Base-by-base conservation (phyloP, 176 grass and related monocot genomes). In the Aegilops longissima region DNA sequence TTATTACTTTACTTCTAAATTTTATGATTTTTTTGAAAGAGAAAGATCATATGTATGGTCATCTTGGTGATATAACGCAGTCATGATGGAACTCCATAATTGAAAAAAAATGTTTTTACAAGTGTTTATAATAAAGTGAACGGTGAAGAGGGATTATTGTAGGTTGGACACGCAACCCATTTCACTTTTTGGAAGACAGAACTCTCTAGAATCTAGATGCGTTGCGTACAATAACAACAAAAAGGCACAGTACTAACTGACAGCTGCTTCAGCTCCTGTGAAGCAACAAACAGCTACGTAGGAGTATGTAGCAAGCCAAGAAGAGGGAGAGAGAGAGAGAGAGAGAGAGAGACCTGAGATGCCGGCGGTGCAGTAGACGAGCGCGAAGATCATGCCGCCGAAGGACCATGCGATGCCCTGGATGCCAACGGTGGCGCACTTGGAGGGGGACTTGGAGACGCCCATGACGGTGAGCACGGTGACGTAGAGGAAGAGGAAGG, bases 401-500 rank as follows among this genome's bases (percentile, higher is more conserved):
- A 98, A 95, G 85, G 95, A 90, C 95, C 91, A 97, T 5, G 93
- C 95, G 87, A 97, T 97, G 61, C 94, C 94, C 77, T 97, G 94
- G 84, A 97, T 85, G 54, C 94, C 94, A 67, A 97, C 92, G 65
- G 93, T 97, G 47, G 84, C 82, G 82, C 95, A 97, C 84, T 91
- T 95, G 89, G 78, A 88, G 33, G 2, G 12, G 79, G 91, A 91
- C 65, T 85, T 93, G 82, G 35, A 78, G 61, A 97, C 91, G 61
- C 95, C 95, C 93, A 95, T 95, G 65, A 97, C 95, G n/a, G 95
- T 97, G 84, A 97, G 89, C 74, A 97, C 58, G 83, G 87, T 88
- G 88, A 97, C 93, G 95, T 95, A 97, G 82, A 97, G 93, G 85
- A 97, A 97, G 65, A 97, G 95, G 81, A 97, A 97, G 54, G 90